Evolutionary conservation across 768 basidiomycete species (phyloP).

Genomic region (Floccularia luteovirens): DNA sequence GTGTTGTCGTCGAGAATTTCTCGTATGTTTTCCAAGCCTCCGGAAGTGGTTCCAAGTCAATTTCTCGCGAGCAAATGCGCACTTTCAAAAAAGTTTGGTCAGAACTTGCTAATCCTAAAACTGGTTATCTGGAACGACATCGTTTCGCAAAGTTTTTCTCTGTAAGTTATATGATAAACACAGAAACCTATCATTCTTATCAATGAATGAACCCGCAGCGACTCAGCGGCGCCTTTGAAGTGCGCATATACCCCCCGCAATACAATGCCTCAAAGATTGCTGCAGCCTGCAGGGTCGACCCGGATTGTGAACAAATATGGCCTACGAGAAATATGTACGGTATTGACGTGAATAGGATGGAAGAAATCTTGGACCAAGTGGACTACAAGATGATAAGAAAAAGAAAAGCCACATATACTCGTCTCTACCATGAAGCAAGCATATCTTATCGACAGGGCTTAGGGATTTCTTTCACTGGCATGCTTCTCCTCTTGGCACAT

Average conservation of each 20-base stretch:
- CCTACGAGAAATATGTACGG: constrained; percentile 33
- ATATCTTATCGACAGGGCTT: constrained; percentile 62
- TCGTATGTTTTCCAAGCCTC: constrained; percentile 91
- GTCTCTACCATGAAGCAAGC: constrained; percentile 82
- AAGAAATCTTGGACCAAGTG: constrained; percentile 49
- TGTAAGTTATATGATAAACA: constrained; percentile 36
- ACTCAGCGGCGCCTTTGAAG: constrained; percentile 83
- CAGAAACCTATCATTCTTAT: constrained; percentile 1
- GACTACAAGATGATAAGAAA: constrained; percentile 58
- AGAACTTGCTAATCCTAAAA: constrained; percentile 70
- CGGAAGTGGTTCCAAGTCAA: constrained; percentile 69
- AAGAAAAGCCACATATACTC: constrained; percentile 62
- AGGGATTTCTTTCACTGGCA: constrained; percentile 87
- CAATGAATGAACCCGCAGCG: constrained; percentile 35
- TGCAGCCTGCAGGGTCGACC: constrained; percentile 31
- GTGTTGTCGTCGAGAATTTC: constrained; percentile 94
- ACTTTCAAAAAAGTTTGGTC: constrained; percentile 94
- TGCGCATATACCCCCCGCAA: constrained; percentile 73
- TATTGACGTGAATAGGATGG: constrained; percentile 59
- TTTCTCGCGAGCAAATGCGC: constrained; percentile 89
- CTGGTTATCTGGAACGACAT: constrained; percentile 66
- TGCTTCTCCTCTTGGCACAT: constrained; percentile 83
- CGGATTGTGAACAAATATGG: constrained; percentile 23
- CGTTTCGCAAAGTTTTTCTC: constrained; percentile 75
- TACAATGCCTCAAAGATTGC: constrained; percentile 56